A percentile compares a stretch with the other conserved stretches of the same genome.
These are phyloP conservation scores for Torulaspora pretoriensis DNA, from an alignment of 1,139 yeast species.

Conservation along the genomic window DNA sequence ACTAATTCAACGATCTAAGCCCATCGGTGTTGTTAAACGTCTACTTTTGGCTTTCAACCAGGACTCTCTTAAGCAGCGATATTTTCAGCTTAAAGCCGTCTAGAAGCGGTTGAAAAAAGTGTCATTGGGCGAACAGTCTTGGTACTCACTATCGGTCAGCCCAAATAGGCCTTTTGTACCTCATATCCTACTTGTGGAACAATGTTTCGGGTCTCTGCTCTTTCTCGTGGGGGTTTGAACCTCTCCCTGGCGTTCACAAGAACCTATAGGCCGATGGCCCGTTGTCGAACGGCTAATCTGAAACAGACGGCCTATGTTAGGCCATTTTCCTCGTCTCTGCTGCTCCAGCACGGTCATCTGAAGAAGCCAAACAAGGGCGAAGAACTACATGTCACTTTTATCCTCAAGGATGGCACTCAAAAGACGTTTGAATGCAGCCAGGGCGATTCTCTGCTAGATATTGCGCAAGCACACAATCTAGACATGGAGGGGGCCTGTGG, in stretches of 20 bases:
- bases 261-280: not conserved
- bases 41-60: not conserved
- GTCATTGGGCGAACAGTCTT: not conserved
- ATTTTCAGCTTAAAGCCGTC: not conserved
- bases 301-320: not conserved
- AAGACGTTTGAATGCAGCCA: slow-evolving; percentile 79
- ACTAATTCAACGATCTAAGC: too few relatives aligned
- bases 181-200: not conserved
- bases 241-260: slow-evolving; percentile 1
- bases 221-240: not conserved
- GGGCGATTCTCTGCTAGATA: slow-evolving; percentile 87
- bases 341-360: slow-evolving; percentile 66
- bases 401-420: slow-evolving; percentile 87
- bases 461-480: slow-evolving; percentile 87
- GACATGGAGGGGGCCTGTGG: slow-evolving; percentile 99
- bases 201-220: slow-evolving; percentile 3
- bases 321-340: slow-evolving; percentile 6
- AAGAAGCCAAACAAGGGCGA: slow-evolving; percentile 92
- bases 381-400: slow-evolving; percentile 79
- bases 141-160: not conserved
- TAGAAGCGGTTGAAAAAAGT: slow-evolving; percentile 1
- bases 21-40: too few relatives aligned
- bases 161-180: not conserved
- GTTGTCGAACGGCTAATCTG: not conserved
- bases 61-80: not conserved